Evolutionary conservation across 2,329 filamentous ascomycete species (phyloP), one percentile per base, ranked within the genome.

Genomic region (Penicillium sp.): DNA sequence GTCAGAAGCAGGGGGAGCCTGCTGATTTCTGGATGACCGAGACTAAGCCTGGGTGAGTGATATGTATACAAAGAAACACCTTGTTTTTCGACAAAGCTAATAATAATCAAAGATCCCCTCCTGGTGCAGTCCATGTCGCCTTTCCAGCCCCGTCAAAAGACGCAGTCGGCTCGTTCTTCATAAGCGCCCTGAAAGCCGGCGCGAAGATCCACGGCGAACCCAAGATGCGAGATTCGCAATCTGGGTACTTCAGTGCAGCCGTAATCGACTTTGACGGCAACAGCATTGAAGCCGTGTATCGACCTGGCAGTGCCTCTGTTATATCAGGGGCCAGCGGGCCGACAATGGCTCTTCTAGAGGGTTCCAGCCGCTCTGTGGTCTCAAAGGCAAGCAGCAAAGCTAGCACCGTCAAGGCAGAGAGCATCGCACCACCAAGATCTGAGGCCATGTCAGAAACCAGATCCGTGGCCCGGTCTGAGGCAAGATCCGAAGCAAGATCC

Each of bases 181-280:
- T 81, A 51, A 78, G 76, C 57, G 86, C 84, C 10, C 70, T 87
- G 45, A 82, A 79, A 58, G 83, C 86, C 40, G 80, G 81, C 43
- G 81, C 75, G 17, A 74, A 74, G 53, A 76, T 80, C 22, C 78
- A 81, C 60, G 78, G 78, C 31, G 73, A 79, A 42, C 79, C 77
- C 59, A 73, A 74, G 59, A 61, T 71, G 62, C 73, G 79, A 49
- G 76, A 78, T 62, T 69, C 72, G 17, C 72, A 77, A 3, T 72
- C 73, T 61, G 71, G 78, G 69, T 73, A 80, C 72, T 76, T 82
- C 69, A 83, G 80, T 54, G 80, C 81, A 42, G 79, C 79, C 6
- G 72, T 88, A 35, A 77, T 82, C 53, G 88, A 95, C 68, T 77
- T 87, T 48, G 88, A 95, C 71, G 87, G 87, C 44, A 94, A 95